Conservation (phyloP, 345 rosid species). For the Lepidium sativum region DNA sequence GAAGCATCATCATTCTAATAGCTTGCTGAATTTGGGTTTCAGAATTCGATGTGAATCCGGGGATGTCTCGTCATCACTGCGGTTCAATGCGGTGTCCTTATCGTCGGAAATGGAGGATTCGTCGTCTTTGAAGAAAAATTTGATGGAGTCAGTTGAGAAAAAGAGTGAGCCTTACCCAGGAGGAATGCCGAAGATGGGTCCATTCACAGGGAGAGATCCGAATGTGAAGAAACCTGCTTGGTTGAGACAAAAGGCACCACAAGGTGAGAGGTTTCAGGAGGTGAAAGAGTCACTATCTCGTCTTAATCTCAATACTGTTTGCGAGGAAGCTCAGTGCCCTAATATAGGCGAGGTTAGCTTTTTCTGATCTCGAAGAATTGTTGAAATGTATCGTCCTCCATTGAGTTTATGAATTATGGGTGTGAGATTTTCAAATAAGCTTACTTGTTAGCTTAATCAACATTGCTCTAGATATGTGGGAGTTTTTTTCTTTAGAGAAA, state of each 20-base stretch:
- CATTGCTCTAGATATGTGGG: neutral
- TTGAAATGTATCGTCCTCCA: neutral
- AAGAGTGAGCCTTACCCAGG: conserved; percentile 46
- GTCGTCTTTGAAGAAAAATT: conserved; percentile 15
- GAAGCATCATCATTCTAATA: conserved; percentile 11
- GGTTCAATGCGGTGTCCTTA: conserved; percentile 11
- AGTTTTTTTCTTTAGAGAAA: neutral
- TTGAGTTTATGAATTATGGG: neutral
- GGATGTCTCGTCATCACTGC: conserved; percentile 10
- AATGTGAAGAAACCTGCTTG: conserved; percentile 75
- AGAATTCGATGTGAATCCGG: conserved; percentile 41
- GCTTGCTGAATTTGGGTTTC: neutral
- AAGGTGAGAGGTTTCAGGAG: conserved; percentile 64
- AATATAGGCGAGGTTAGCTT: conserved; percentile 80
- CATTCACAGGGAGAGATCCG: conserved; percentile 80
- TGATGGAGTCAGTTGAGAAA: conserved; percentile 23
- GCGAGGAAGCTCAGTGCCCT: conserved; percentile 98
- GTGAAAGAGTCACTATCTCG: conserved; percentile 69
- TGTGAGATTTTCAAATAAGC: neutral
- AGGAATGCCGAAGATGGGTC: conserved; percentile 44
- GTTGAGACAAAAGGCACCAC: conserved; percentile 93
- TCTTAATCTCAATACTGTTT: conserved; percentile 82
- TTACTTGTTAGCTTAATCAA: neutral
- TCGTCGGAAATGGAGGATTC: conserved; percentile 17
- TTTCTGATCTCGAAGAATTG: neutral